Evolutionary conservation across 495 filamentous ascomycete species (phyloP), one percentile per base, ranked within the genome.

Genomic region (Lophium mytilinum): DNA sequence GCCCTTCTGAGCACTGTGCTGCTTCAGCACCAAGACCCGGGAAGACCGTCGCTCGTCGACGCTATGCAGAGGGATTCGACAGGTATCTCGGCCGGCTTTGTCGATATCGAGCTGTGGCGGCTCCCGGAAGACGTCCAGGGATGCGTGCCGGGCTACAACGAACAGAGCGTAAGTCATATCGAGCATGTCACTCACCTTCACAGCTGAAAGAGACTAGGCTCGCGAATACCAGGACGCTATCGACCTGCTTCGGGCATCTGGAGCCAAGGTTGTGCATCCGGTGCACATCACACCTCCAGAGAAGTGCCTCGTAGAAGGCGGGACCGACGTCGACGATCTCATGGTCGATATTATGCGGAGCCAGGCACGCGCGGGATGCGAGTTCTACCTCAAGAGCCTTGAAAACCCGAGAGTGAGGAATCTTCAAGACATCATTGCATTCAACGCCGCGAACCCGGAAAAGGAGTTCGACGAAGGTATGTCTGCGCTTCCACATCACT

Each of bases 201-300:
- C 24, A 30, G 6, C 24, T 30, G 24, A 30, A 3, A 30, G 24
- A 30, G 24, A 30, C 24, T 30, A 30, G 24, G 24, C 24, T 6
- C 24, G 24, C 24, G 24, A 30, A 30, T 30, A 30, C 24, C 24
- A 30, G 24, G 24, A 30, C 24, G 24, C 24, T 30, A 30, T 30
- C 6, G 24, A 30, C 24, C 24, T 3, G 24, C 24, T 30, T 30
- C 24, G 24, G 3, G 24, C 2, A 30, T 30, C 24, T 6, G 24
- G 24, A 30, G 24, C 24, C 24, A 30, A 30, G 2, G 24, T 30
- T 30, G 24, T 30, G 24, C 24, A 30, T 52, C 33, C 4, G 33
- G 50, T 52, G 1, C 41, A 39, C 19, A 52, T 52, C 19, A 52
- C 50, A 14, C 50, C 50, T 52, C 50, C 50, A 15, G 50, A 52